Percentiles rank a stretch among this genome's conserved stretches.
These are phyloP conservation scores for Microdochium bolleyi DNA, from an alignment of 2,329 filamentous ascomycete genomes.

Conservation along the genomic window DNA sequence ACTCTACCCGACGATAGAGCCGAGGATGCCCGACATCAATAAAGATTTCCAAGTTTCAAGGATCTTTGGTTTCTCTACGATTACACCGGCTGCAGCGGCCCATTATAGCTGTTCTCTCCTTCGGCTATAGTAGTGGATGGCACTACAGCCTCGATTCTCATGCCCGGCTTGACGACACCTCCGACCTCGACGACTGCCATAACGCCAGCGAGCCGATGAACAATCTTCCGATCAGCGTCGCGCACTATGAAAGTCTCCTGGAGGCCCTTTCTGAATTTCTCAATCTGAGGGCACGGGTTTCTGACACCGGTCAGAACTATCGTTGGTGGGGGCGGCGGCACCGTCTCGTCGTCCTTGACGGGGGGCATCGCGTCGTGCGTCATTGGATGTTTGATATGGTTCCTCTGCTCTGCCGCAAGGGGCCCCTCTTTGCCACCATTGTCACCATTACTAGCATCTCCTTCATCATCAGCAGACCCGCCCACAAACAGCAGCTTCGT, in stretches of 20 bases:
- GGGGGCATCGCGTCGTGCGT: neutral
- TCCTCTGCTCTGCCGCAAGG: neutral
- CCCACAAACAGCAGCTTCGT: neutral
- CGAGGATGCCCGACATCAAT: neutral
- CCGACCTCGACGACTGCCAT: slow-evolving; percentile 1
- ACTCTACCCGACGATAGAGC: neutral
- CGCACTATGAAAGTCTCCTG: slow-evolving; percentile 1
- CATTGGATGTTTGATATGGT: neutral
- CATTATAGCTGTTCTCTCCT: neutral
- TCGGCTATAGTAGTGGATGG: neutral
- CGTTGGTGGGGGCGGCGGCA: neutral
- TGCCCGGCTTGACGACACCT: neutral
- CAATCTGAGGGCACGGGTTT: slow-evolving; percentile 1
- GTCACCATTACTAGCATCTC: neutral
- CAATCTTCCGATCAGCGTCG: neutral
- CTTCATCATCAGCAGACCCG: neutral
- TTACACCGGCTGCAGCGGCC: neutral
- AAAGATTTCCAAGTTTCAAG: neutral
- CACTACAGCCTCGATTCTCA: neutral
- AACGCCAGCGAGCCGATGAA: slow-evolving; percentile 1
- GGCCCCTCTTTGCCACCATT: neutral
- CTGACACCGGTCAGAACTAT: neutral
- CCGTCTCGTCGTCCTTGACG: neutral
- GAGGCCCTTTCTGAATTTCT: slow-evolving; percentile 1
- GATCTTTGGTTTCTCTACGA: neutral